These are phyloP conservation scores for Rubus idaeus DNA, from an alignment of 306 rosid species.

Conservation along the genomic window DNA sequence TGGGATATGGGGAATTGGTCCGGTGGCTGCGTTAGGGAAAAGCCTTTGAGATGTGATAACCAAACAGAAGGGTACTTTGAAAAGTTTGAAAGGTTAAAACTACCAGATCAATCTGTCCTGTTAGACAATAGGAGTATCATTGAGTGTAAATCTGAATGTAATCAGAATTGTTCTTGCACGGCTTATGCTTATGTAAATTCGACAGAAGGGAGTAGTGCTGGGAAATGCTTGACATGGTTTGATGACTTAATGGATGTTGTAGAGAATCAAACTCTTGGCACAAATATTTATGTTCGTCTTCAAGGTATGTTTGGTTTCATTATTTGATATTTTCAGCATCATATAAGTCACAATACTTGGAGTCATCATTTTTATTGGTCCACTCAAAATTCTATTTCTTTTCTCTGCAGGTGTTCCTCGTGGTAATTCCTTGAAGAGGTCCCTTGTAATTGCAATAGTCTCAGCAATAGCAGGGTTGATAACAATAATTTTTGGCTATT, in stretches of 20 bases:
- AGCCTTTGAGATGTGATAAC: slow-evolving; percentile 26
- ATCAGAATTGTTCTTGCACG: slow-evolving; percentile 49
- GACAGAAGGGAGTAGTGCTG: not conserved
- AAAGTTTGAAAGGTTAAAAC: not conserved
- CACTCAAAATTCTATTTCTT: not conserved
- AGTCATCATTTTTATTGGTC: not conserved
- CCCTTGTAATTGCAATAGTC: not conserved
- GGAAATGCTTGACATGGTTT: not conserved
- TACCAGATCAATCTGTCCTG: not conserved
- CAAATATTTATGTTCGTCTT: not conserved
- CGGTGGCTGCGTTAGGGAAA: slow-evolving; percentile 47
- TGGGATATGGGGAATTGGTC: slow-evolving; percentile 6
- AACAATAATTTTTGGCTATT: not conserved
- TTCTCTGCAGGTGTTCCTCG: not conserved
- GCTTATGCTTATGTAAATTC: slow-evolving; percentile 45
- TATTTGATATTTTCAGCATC: not conserved
- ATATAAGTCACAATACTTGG: not conserved
- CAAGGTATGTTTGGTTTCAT: not conserved
- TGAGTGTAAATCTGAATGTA: slow-evolving; percentile 43
- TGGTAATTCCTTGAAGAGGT: not conserved
- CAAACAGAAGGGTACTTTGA: not conserved
- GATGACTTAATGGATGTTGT: not conserved
- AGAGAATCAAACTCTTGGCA: not conserved
- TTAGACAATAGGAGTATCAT: slow-evolving; percentile 8
- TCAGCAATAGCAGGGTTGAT: not conserved